phyloP scores from a whole-genome alignment of 164 flowering plant genomes.

The Dillenia turbinata region DNA sequence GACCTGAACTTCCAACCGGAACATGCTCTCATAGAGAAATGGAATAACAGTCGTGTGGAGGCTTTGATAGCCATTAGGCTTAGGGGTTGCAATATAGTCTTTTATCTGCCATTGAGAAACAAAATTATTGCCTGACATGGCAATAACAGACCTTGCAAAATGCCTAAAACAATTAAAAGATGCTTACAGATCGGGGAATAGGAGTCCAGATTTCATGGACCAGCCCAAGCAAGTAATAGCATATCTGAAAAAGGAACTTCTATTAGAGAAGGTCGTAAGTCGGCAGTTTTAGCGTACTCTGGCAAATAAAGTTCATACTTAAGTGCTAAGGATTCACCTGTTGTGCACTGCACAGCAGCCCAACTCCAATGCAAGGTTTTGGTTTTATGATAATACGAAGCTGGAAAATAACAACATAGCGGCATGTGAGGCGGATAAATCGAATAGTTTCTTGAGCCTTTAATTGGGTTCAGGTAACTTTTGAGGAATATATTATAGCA shows the following conservation, averaged over 20 bases:
- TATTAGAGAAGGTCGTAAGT: constrained; percentile 3
- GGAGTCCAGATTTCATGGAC: constrained; percentile 99
- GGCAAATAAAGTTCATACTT: neutral
- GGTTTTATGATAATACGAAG: constrained; percentile 85
- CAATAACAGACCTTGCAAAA: neutral
- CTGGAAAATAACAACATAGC: constrained; percentile 31
- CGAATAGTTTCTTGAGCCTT: neutral
- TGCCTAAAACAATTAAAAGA: neutral
- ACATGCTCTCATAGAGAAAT: constrained; percentile 95
- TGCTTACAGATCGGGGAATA: constrained; percentile 82
- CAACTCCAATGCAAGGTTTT: constrained; percentile 70
- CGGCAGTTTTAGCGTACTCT: no score
- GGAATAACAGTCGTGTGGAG: constrained; percentile 95
- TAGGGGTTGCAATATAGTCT: constrained; percentile 96
- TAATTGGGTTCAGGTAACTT: neutral
- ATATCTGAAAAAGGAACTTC: constrained; percentile 52
- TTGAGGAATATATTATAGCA: constrained; percentile 17
- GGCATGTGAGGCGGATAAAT: neutral
- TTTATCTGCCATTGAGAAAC: constrained; percentile 55
- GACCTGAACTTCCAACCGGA: constrained; percentile 96
- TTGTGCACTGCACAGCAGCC: constrained; percentile 83
- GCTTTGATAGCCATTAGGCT: constrained; percentile 98
- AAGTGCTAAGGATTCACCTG: constrained; percentile 45
- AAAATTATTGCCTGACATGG: neutral
- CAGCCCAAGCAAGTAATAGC: constrained; percentile 96